Evolutionary conservation across 768 basidiomycete genomes (phyloP), one percentile per base, ranked within the genome.

Genomic region (Mycena pura): DNA sequence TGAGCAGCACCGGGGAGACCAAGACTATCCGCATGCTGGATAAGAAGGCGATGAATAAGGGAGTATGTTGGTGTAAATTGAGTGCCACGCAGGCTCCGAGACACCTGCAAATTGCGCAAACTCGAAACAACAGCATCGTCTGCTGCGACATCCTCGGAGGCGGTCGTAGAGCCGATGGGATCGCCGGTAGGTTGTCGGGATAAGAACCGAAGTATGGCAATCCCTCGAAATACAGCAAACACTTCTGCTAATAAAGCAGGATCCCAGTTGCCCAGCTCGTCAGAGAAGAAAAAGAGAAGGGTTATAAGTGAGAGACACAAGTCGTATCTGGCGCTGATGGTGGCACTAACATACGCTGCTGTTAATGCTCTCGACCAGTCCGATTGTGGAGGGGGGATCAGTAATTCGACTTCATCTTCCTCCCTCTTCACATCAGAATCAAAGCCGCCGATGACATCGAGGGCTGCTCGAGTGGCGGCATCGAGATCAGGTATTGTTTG

Each of bases 201-300:
- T 45, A 87, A 77, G 57, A 81, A 83, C 25, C 86, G 88, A 19
- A 92, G 77, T 79, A 91, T 89, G 22, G 89, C 86, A 22, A 91
- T 76, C 14, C 90, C 90, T n/a, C 91, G 83, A 66, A 90, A 92
- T 25, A 93, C 86, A 8, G 90, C 89, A 72, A 93, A 88, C 22
- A 92, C 83, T 70, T 93, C 90, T 9, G 85, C 86, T 45, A 91
- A 73, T 25, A 91, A 68, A 21, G 86, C 76, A 17, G 85, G 84
- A 68, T 89, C 86, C 86, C 89, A 90, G 31, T 78, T 74, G 32
- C 77, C 75, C n/a, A 89, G 74, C 36, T 87, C 84, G 24, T 88
- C 85, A 7, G 85, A 80, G 49, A 91, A 78, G 77, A 92, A 91
- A 71, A 92, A 88, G 17, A 93, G 79, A 25, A 93, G 73, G 22